Evolutionary conservation across 2,329 filamentous ascomycete species (phyloP).

Genomic region (Hirsutella minnesotensis): DNA sequence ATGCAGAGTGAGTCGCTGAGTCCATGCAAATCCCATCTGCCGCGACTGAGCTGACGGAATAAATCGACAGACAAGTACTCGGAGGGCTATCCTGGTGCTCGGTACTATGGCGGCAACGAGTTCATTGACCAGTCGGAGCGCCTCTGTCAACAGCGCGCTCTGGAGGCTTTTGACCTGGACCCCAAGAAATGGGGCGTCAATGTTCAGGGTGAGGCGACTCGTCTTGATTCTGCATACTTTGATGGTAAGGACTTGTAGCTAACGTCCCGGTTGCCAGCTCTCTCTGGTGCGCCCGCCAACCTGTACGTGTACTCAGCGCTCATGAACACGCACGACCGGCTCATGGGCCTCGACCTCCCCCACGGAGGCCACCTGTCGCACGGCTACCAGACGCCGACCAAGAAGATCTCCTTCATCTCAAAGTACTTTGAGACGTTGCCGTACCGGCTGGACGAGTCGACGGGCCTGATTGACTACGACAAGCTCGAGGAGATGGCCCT

Average conservation of each 20-base stretch:
- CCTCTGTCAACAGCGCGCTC: constrained; percentile 78
- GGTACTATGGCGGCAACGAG: constrained; percentile 95
- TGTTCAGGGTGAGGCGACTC: constrained; percentile 61
- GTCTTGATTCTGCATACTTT: background rate
- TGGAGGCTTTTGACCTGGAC: constrained; percentile 77
- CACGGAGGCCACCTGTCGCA: constrained; percentile 94
- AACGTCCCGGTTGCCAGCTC: constrained; percentile 37
- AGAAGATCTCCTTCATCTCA: constrained; percentile 94
- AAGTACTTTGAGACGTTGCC: constrained; percentile 98
- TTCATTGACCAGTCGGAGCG: constrained; percentile 87
- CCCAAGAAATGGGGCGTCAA: constrained; percentile 92
- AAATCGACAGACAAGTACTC: constrained; percentile 75
- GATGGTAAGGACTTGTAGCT: background rate
- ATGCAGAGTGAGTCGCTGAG: constrained; percentile 72
- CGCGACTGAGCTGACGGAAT: constrained; percentile 15
- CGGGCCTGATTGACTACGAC: constrained; percentile 90
- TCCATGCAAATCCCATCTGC: background rate
- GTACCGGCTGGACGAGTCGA: constrained; percentile 81
- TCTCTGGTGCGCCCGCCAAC: constrained; percentile 66
- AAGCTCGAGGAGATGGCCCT: constrained; percentile 77
- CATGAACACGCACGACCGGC: constrained; percentile 80
- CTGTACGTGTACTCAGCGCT: constrained; percentile 92
- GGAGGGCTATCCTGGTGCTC: constrained; percentile 89
- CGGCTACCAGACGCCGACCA: constrained; percentile 89
- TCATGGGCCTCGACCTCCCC: constrained; percentile 94